Base-by-base conservation (phyloP, 192 early-diverging fungal genomes). In the Rhizophagus clarus region DNA sequence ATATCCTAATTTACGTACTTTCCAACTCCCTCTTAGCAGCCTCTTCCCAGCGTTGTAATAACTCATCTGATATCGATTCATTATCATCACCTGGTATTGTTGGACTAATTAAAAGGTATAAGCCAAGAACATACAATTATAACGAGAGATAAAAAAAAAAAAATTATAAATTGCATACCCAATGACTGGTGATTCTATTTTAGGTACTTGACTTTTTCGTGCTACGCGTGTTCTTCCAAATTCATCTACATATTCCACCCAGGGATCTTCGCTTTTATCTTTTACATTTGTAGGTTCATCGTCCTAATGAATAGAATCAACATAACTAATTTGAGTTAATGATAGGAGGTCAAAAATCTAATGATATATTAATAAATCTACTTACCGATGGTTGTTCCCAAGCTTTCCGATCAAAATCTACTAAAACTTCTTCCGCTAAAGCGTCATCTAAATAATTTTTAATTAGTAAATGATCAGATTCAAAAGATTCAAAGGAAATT, bases 191-290 rank as follows among this genome's bases (percentile, higher is more conserved):
- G 45, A 31, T 12, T 22, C 37, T 32, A 64, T 71, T n/a, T 64
- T 61, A 34, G 84, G 88, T 12, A 87, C 79, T 81, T 93, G 83
- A 68, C 89, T 90, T 72, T 85, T 85, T 24, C 91, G 85, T 17
- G 91, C 86, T 2, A 92, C 80, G 26, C 91, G 84, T 42, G 93
- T 89, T 24, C 94, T 81, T 12, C 94, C 94, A 90, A 91, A 95
- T 72, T 94, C 91, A 82, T 95, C 94, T 0, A 87, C 83, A 70
- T 92, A 88, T 40, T 94, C 92, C 1, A 95, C 88, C 91, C 92
- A 92, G 20, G 93, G 91, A 90, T 95, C 93, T 85, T 85, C 86
- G 6, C 83, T 82, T 37, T 82, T 45, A 2, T 74, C 76, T n/a
- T 81, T 68, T 0, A 80, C 63, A 2, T 78, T 22, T 31, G n/a